A percentile compares a stretch with the other conserved stretches of the same genome.
Conservation (phyloP, 1,284 basidiomycete species). For the Cryptococcus depauperatus region DNA sequence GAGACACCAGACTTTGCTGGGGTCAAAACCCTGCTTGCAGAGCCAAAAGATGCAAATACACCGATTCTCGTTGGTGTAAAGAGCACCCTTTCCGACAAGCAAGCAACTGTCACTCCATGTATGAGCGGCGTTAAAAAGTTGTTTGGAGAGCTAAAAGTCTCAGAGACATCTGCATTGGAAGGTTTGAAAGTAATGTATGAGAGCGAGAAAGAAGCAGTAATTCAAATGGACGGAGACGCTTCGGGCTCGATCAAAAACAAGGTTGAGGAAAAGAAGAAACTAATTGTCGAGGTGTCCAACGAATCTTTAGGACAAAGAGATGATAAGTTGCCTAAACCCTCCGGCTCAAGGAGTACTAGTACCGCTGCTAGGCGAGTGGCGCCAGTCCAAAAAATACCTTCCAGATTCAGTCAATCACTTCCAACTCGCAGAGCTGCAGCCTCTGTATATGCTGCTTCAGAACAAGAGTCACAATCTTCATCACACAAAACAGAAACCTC, state of each 20-base stretch:
- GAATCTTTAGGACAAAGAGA: not conserved
- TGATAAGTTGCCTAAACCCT: not conserved
- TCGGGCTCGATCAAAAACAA: not conserved
- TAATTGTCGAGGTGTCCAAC: no score
- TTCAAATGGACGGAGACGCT: not conserved
- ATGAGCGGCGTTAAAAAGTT: conserved; percentile 23
- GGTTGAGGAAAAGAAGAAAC: not conserved
- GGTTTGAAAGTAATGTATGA: conserved; percentile 22
- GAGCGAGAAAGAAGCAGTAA: conserved; percentile 10
- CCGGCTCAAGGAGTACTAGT: not conserved
- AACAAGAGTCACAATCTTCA: not conserved
- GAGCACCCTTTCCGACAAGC: conserved; percentile 18
- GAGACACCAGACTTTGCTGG: conserved; percentile 23
- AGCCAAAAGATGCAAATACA: conserved; percentile 11
- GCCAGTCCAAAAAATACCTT: not conserved
- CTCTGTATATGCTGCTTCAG: not conserved
- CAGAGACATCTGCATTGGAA: conserved; percentile 19
- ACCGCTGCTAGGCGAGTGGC: not conserved
- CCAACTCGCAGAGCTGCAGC: not conserved
- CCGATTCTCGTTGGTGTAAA: conserved; percentile 21
- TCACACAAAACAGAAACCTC: not conserved
- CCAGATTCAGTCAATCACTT: no score
- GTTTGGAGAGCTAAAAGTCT: conserved; percentile 15
- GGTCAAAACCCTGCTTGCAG: conserved; percentile 17
- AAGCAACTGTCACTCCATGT: conserved; percentile 14